Percentiles rank a stretch among this genome's conserved stretches.
Evolutionary conservation across 169 alveolate genomes (phyloP).

Genomic region (Sarcocystis neurona): DNA sequence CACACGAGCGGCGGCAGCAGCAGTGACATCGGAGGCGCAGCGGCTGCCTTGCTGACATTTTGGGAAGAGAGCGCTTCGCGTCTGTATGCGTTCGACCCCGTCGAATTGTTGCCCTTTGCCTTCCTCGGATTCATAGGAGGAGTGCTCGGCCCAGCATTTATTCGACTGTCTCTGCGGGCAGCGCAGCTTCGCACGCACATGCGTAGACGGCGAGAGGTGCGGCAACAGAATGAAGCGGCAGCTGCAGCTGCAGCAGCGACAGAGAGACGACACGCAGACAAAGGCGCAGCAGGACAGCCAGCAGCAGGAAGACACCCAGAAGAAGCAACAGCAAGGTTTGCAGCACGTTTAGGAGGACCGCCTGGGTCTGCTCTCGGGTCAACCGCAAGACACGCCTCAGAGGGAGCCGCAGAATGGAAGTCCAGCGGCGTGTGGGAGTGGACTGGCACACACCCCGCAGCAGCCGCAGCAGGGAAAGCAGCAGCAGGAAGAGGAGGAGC

Average conservation of each 20-base stretch:
- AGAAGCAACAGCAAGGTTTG: no score
- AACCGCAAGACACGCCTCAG: no score
- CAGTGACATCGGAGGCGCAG: background rate
- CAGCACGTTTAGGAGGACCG: no score
- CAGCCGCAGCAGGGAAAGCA: no score
- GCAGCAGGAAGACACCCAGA: no score
- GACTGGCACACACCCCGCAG: no score
- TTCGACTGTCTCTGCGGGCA: slow-evolving; percentile 48
- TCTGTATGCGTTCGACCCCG: slow-evolving; percentile 45
- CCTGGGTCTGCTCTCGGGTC: no score
- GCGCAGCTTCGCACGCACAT: slow-evolving; percentile 7
- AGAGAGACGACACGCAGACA: background rate
- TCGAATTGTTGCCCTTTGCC: slow-evolving; percentile 59
- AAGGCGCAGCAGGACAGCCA: no score
- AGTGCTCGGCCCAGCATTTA: slow-evolving; percentile 63
- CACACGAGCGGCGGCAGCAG: background rate
- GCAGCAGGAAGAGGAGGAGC: no score
- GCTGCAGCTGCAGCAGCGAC: background rate
- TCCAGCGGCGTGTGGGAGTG: no score
- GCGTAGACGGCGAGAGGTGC: background rate
- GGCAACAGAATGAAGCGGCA: background rate
- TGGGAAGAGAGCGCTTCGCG: background rate
- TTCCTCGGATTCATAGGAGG: slow-evolving; percentile 66
- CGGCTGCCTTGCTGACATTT: background rate
- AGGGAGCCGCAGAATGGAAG: no score